These are phyloP conservation scores for Heterobasidion parviporum DNA, from an alignment of 1,284 basidiomycete species.

Conservation along the genomic window DNA sequence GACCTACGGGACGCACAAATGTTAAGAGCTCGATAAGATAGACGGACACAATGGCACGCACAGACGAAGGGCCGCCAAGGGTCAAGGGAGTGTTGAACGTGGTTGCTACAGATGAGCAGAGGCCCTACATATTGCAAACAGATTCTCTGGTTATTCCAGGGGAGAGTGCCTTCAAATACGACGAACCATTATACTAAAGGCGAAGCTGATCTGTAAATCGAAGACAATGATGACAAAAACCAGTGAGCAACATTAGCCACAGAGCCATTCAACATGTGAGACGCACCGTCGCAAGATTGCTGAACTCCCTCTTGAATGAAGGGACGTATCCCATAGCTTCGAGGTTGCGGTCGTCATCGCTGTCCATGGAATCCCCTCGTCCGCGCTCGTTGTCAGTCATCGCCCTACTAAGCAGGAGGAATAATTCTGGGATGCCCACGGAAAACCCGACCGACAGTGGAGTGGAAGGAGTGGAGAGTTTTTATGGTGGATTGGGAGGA, in stretches of 20 bases:
- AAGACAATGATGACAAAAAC: not conserved
- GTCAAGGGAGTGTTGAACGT: conserved; percentile 77
- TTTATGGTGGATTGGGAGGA: not conserved
- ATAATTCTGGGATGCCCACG: not conserved
- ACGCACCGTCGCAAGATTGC: conserved; percentile 64
- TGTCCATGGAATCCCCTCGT: not conserved
- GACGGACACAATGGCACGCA: conserved; percentile 19
- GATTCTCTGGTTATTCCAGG: too few species aligned
- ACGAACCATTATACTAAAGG: conserved; percentile 67
- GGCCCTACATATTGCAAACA: conserved; percentile 32
- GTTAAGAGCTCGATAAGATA: not conserved
- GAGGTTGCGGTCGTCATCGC: conserved; percentile 59
- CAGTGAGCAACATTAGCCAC: not conserved
- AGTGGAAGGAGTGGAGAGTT: not conserved
- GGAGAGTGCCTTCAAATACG: not conserved
- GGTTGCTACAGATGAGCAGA: conserved; percentile 74
- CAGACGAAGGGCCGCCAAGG: conserved; percentile 74
- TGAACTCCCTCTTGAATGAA: conserved; percentile 77
- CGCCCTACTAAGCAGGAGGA: not conserved
- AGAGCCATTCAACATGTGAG: not conserved
- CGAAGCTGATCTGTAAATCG: conserved; percentile 55
- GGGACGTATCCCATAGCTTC: conserved; percentile 67
- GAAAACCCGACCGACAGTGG: not conserved
- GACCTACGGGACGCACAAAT: conserved; percentile 27
- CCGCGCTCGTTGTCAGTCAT: conserved; percentile 5